A percentile compares a stretch with the other conserved stretches of the same genome.
Evolutionary conservation across 345 rosid genomes (phyloP).

Genomic region (Eucalyptus globulus): DNA sequence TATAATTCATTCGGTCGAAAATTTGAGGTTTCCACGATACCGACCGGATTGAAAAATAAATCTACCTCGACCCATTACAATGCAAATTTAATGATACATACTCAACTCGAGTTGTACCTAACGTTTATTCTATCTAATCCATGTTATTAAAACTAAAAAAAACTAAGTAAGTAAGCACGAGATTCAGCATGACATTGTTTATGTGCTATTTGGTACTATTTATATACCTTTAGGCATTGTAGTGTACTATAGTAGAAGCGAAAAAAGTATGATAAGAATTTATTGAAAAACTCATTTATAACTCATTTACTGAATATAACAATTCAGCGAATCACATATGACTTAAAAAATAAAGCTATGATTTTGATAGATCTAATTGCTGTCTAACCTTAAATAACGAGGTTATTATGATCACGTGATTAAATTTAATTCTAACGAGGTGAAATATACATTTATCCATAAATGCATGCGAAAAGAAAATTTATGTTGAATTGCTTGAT

Average conservation of each 20-base stretch:
- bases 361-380: accelerated
- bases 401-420: neutral
- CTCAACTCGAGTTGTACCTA: accelerated
- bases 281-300: accelerated
- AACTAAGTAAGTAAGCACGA: accelerated
- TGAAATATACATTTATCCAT: neutral
- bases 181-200: accelerated
- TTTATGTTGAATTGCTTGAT: neutral
- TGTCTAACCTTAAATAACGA: neutral
- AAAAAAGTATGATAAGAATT: accelerated
- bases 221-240: accelerated
- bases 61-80: accelerated
- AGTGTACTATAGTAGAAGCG: accelerated
- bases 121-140: accelerated
- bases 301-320: no score
- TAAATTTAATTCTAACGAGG: neutral
- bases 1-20: neutral
- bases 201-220: accelerated
- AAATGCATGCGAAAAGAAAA: neutral
- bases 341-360: no score
- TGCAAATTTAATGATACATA: accelerated
- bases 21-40: neutral
- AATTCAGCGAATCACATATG: accelerated
- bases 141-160: no score
- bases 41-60: no score